phyloP scores from a whole-genome alignment of 1,284 basidiomycete genomes.

The Boletellus sp. region DNA sequence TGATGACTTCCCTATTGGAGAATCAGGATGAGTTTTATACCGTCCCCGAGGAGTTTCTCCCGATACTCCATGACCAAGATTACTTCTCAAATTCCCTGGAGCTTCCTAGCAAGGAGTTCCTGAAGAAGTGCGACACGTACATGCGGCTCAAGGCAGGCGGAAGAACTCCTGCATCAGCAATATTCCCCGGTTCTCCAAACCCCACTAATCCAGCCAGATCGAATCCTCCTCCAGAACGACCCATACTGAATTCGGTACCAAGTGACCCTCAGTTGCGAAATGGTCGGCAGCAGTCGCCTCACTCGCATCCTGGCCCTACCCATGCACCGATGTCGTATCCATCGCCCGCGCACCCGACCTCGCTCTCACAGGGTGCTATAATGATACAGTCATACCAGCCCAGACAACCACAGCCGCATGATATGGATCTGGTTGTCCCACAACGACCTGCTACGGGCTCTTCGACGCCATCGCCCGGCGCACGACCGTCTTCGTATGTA shows the following conservation, averaged over 20 bases:
- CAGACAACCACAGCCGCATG: constrained; percentile 38
- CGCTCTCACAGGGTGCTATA: constrained; percentile 40
- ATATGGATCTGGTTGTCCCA: constrained; percentile 48
- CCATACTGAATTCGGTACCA: constrained; percentile 32
- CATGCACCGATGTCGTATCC: constrained; percentile 47
- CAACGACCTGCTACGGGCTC: constrained; percentile 41
- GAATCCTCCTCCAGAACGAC: constrained; percentile 34
- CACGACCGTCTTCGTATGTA: constrained; percentile 56
- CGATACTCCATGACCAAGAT: constrained; percentile 81
- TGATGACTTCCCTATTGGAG: constrained; percentile 83
- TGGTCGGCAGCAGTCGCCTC: constrained; percentile 44
- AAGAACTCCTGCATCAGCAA: constrained; percentile 38
- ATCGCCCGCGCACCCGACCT: constrained; percentile 35
- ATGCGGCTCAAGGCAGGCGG: constrained; percentile 49
- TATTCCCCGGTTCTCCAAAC: constrained; percentile 30
- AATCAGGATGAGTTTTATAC: constrained; percentile 92
- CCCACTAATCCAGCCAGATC: constrained; percentile 22
- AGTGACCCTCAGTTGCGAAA: constrained; percentile 43
- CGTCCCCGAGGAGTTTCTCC: constrained; percentile 82
- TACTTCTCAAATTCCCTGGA: constrained; percentile 82
- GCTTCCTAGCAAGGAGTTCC: constrained; percentile 82
- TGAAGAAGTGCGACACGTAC: constrained; percentile 87
- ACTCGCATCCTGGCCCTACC: constrained; percentile 35
- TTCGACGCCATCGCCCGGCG: constrained; percentile 41
- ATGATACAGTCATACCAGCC: constrained; percentile 42